A percentile compares a stretch with the other conserved stretches of the same genome.
These are phyloP conservation scores for Mycena epipterygia DNA, from an alignment of 768 basidiomycete genomes.

Conservation along the genomic window DNA sequence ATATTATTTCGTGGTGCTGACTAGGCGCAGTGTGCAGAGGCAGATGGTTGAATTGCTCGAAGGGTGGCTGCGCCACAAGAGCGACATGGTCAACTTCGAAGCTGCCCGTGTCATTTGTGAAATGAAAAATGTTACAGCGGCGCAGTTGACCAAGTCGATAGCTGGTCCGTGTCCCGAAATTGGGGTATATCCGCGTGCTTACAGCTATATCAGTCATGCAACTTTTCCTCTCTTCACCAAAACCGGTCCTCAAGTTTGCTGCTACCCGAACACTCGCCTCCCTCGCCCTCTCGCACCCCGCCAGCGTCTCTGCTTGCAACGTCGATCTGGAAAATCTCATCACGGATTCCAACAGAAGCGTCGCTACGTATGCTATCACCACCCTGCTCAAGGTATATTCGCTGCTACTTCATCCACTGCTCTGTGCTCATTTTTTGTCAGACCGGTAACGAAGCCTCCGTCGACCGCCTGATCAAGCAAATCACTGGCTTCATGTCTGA, in stretches of 20 bases:
- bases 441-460: constrained; percentile 99
- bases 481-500: constrained; percentile 99
- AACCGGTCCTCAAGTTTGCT: constrained; percentile 95
- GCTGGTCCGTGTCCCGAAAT: constrained; percentile 72
- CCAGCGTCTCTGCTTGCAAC: constrained; percentile 92
- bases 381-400: constrained; percentile 91
- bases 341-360: constrained; percentile 93
- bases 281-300: constrained; percentile 88
- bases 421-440: constrained; percentile 47
- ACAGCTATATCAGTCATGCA: constrained; percentile 77
- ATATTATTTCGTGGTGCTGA: constrained; percentile 18
- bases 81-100: constrained; percentile 99
- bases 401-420: neutral
- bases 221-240: constrained; percentile 95
- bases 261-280: constrained; percentile 95
- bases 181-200: constrained; percentile 7
- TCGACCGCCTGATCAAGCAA: constrained; percentile 99
- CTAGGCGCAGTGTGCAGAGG: constrained; percentile 77
- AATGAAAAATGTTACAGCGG: constrained; percentile 85
- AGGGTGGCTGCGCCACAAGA: constrained; percentile 97
- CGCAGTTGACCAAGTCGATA: constrained; percentile 89
- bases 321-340: constrained; percentile 97
- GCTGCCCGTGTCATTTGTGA: constrained; percentile 98
- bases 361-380: constrained; percentile 98
- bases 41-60: constrained; percentile 96